Conservation (phyloP, 345 rosid genomes). For the Aquilaria yunnanensis region DNA sequence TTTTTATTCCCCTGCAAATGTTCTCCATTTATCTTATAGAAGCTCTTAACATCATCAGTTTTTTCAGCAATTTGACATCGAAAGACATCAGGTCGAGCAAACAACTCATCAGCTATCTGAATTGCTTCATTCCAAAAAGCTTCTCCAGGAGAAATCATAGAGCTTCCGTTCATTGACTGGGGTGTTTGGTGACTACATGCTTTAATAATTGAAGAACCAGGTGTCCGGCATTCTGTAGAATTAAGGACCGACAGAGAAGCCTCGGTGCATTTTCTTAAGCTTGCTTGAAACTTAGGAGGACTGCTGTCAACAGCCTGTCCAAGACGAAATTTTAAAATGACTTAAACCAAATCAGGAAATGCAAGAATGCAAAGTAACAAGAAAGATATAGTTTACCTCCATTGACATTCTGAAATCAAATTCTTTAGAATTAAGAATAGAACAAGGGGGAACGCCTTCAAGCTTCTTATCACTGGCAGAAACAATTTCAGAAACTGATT, state of each 20-base stretch:
- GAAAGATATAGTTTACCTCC: slow-evolving; percentile 33
- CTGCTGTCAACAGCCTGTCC: slow-evolving; percentile 28
- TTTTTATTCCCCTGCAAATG: slow-evolving; percentile 22
- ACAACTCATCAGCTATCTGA: slow-evolving; percentile 82
- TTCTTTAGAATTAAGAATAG: slow-evolving; percentile 25
- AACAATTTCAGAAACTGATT: slow-evolving; percentile 21
- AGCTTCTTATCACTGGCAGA: slow-evolving; percentile 29
- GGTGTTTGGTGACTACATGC: slow-evolving; percentile 46
- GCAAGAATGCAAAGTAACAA: slow-evolving; percentile 5
- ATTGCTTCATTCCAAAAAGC: slow-evolving; percentile 97
- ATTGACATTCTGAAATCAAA: slow-evolving; percentile 18
- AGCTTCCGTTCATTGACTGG: slow-evolving; percentile 73
- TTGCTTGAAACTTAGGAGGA: slow-evolving; percentile 30
- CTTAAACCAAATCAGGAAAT: slow-evolving; percentile 11
- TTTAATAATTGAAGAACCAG: slow-evolving; percentile 46
- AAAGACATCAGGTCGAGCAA: slow-evolving; percentile 29
- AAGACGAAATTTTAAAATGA: slow-evolving; percentile 1
- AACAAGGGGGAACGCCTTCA: slow-evolving; percentile 29
- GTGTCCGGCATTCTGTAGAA: slow-evolving; percentile 48
- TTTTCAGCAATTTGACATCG: slow-evolving; percentile 23
- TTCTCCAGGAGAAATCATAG: slow-evolving; percentile 93
- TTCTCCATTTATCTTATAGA: slow-evolving; percentile 17
- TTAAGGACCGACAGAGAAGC: slow-evolving; percentile 29
- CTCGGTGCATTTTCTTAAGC: slow-evolving; percentile 58
- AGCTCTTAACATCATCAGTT: slow-evolving; percentile 17